These are phyloP conservation scores for Cucumis melo DNA, from an alignment of 306 rosid genomes.

Conservation along the genomic window DNA sequence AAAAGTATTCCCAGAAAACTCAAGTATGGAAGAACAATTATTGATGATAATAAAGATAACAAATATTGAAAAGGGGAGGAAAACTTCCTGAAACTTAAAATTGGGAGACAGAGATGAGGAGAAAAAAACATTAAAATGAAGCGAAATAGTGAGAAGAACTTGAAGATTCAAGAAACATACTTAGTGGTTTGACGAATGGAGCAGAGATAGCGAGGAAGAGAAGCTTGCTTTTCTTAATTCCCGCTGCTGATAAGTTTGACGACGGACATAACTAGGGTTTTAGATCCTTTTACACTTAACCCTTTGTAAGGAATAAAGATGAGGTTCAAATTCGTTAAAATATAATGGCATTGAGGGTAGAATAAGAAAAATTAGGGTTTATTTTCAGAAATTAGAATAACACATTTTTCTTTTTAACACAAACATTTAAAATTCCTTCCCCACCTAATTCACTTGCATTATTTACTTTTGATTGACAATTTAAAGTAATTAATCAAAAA, in stretches of 20 bases:
- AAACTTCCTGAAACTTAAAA: not conserved
- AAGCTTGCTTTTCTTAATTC: not conserved
- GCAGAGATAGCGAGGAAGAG: not conserved
- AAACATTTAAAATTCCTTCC: not conserved
- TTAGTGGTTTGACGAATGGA: not conserved
- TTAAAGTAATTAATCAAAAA: not conserved
- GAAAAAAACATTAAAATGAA: not conserved
- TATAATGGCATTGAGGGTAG: no score
- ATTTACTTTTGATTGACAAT: not conserved
- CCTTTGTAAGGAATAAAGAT: not conserved
- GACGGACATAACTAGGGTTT: constrained; percentile 11
- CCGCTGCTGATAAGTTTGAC: constrained; percentile 1
- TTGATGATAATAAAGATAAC: not conserved
- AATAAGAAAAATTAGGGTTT: no score
- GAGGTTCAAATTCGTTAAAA: no score
- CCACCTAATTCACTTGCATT: not conserved
- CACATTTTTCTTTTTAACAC: not conserved
- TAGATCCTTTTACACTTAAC: not conserved
- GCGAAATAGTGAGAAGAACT: not conserved
- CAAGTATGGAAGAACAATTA: not conserved
- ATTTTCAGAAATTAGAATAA: no score
- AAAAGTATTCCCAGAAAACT: not conserved
- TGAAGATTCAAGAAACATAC: not conserved
- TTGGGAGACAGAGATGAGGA: not conserved
- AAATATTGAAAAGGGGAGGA: not conserved